Evolutionary conservation across 2,329 filamentous ascomycete genomes (phyloP), one percentile per base, ranked within the genome.

Genomic region (Juglanconis sp.): DNA sequence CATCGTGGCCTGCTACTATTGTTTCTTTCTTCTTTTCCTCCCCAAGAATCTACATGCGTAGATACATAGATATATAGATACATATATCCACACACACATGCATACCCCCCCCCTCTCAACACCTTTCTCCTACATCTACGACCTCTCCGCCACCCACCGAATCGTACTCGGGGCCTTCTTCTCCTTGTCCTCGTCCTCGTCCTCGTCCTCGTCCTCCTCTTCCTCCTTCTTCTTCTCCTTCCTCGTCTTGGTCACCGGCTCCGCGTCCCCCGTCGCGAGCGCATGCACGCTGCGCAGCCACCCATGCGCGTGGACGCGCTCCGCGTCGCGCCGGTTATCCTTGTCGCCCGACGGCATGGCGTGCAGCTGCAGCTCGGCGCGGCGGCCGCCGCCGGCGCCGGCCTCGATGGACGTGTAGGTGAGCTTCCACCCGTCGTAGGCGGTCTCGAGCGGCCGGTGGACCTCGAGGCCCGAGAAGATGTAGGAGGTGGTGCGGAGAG

Each of bases 401-500:
- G 76, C 80, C 62, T 85, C 79, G 63, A 84, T 75, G 65, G 75
- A 79, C 24, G 76, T 81, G 74, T 85, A 84, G 7, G 73, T 75
- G 8, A 86, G 70, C 10, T 68, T 77, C 70, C 80, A 77, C 48
- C 74, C 76, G 6, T 72, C 63, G 68, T 77, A 80, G 2, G 74
- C 68, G 44, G 77, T 70, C 9, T 78, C 72, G 51, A 79, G 70
- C 31, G 73, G 70, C 60, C 80, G 79, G 50, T 79, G 81, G 44
- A 85, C 73, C 65, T 86, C 82, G 1, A 84, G 73, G 7, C 82
- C 81, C 52, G 75, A 73, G 68, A 85, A 83, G 15, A 75, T 63
- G 70, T 80, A 80, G 36, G 61, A 61, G 13, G 50, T 44, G 6
- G 42, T 31, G 36, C 11, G 66, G 61, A 58, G 31, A 38, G 48